Percentiles rank a stretch among this genome's conserved stretches.
Evolutionary conservation across 2,329 filamentous ascomycete species (phyloP).

Genomic region (Fusarium sterilihyphosum): DNA sequence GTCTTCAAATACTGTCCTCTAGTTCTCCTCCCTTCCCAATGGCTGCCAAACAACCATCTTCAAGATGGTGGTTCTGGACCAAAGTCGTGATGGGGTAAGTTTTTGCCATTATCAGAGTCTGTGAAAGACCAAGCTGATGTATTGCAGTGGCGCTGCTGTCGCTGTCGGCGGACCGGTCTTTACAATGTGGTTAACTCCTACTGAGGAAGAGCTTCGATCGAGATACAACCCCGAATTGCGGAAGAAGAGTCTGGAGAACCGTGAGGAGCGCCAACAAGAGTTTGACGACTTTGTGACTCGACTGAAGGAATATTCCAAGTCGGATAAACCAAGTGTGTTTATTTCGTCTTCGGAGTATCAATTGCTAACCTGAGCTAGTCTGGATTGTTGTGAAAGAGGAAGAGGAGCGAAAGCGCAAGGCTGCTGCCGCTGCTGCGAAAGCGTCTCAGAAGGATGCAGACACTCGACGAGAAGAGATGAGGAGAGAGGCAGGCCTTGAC

Average conservation of each 20-base stretch:
- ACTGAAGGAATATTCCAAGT: constrained; percentile 90
- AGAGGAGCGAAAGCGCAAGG: constrained; percentile 54
- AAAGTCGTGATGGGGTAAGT: constrained; percentile 79
- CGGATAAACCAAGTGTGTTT: constrained; percentile 85
- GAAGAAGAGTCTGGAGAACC: constrained; percentile 82
- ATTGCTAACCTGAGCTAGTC: constrained; percentile 49
- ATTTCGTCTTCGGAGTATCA: not conserved
- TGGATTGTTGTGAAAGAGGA: constrained; percentile 63
- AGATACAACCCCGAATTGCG: constrained; percentile 96
- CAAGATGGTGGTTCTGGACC: constrained; percentile 66
- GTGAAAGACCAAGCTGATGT: constrained; percentile 18
- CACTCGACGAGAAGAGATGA: constrained; percentile 59
- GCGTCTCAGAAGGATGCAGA: constrained; percentile 55
- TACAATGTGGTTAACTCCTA: constrained; percentile 81
- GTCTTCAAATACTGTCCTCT: not conserved
- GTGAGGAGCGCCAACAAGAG: constrained; percentile 80
- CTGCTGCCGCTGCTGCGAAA: constrained; percentile 48
- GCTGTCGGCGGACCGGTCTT: constrained; percentile 87
- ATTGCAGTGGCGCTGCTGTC: constrained; percentile 72
- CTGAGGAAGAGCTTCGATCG: constrained; percentile 91
- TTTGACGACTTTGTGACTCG: constrained; percentile 88
- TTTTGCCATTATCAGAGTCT: constrained; percentile 16
- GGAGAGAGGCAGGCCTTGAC: constrained; percentile 58
- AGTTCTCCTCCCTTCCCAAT: constrained; percentile 21
- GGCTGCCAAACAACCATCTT: constrained; percentile 55